A percentile compares a stretch with the other conserved stretches of the same genome.
phyloP scores from a whole-genome alignment of 768 basidiomycete species.

The Gloeostereum incarnatum region DNA sequence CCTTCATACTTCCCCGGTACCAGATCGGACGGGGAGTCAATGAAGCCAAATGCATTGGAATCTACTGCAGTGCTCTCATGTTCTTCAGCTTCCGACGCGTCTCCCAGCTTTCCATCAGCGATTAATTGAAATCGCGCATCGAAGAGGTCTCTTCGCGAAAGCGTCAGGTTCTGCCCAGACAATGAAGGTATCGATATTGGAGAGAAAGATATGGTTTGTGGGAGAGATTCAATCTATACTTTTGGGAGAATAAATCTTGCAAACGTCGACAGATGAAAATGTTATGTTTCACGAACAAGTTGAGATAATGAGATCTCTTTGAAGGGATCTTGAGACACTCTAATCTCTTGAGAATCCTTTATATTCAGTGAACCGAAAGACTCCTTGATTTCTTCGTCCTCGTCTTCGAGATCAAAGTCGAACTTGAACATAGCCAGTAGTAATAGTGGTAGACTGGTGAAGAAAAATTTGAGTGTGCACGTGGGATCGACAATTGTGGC shows the following conservation, averaged over 20 bases:
- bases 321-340: neutral
- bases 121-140: conserved; percentile 95
- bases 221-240: conserved; percentile 57
- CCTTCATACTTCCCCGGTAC: conserved; percentile 93
- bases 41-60: conserved; percentile 41
- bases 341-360: neutral
- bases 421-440: conserved; percentile 5
- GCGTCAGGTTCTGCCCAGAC: conserved; percentile 20
- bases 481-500: no score
- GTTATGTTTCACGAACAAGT: conserved; percentile 1
- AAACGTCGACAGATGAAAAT: neutral
- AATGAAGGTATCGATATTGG: conserved; percentile 46
- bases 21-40: conserved; percentile 83
- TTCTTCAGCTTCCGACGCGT: conserved; percentile 14
- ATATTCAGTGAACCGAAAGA: neutral
- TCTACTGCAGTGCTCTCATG: conserved; percentile 8
- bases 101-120: conserved; percentile 34
- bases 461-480: no score
- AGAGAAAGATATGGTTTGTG: conserved; percentile 73
- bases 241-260: conserved; percentile 2
- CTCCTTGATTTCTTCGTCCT: neutral
- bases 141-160: conserved; percentile 82
- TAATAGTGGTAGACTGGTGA: no score
- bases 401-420: conserved; percentile 4
- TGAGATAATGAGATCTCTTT: neutral